Conservation (phyloP, 2,329 filamentous ascomycete genomes). For the Didymella keratinophila region DNA sequence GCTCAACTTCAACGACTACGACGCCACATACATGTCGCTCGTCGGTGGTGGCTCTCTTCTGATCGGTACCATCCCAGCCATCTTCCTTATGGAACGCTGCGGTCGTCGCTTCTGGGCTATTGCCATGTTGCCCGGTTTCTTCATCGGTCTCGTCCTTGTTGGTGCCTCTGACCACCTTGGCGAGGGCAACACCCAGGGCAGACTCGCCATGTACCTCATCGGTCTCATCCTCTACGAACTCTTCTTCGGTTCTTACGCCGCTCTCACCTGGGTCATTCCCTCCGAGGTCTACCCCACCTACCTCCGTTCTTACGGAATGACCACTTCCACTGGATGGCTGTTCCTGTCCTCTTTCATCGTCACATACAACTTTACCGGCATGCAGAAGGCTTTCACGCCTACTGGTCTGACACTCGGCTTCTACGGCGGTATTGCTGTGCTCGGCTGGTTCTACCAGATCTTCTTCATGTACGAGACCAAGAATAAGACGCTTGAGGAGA, state of each 20-base stretch:
- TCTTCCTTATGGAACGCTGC: conserved; percentile 75
- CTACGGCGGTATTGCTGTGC: conserved; percentile 74
- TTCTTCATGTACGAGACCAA: conserved; percentile 81
- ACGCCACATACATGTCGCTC: conserved; percentile 74
- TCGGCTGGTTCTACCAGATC: conserved; percentile 76
- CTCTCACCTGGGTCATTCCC: conserved; percentile 55
- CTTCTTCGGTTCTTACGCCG: conserved; percentile 50
- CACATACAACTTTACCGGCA: conserved; percentile 76
- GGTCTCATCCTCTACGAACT: conserved; percentile 62
- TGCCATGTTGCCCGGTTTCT: conserved; percentile 74
- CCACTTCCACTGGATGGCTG: conserved; percentile 70
- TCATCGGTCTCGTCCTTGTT: conserved; percentile 72
- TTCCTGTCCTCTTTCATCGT: conserved; percentile 77
- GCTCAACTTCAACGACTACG: conserved; percentile 69
- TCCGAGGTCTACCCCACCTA: conserved; percentile 77
- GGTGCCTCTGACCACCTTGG: conserved; percentile 69
- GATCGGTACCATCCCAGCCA: conserved; percentile 71
- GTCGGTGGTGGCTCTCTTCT: conserved; percentile 74
- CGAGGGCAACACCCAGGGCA: conserved; percentile 51
- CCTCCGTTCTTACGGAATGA: conserved; percentile 77
- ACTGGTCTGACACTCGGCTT: conserved; percentile 74
- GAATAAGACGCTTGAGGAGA: conserved; percentile 73
- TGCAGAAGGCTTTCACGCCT: conserved; percentile 71
- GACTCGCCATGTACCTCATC: conserved; percentile 67
- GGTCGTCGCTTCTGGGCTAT: conserved; percentile 79